Base-by-base conservation (phyloP, 2,329 filamentous ascomycete genomes). In the Phyllosticta citrichinensis region DNA sequence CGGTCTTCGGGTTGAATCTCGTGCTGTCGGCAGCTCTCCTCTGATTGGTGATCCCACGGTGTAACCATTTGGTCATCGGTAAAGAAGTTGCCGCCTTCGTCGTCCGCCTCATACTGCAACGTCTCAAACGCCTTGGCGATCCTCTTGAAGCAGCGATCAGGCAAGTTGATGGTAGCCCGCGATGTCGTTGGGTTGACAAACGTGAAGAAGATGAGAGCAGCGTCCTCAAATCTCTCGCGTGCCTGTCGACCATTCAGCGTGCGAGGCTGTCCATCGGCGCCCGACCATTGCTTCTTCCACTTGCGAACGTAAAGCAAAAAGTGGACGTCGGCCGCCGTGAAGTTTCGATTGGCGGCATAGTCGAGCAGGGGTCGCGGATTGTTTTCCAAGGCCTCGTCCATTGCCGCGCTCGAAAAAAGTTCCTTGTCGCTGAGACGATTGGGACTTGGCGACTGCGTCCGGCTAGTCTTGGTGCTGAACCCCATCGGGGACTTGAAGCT, bases 281-380 rank as follows among this genome's bases (percentile, higher is more conserved):
- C 56, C 14, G 56, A 56, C 67, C 71, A 76, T 50, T 66, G 60
- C 56, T 70, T 66, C 68, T 82, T 84, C 82, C 83, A 87, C 62
- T 80, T 77, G 2, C 78, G 75, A 9, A 87, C 80, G 51, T 77
- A 75, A 9, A 79, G 81, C 5, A 88, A 72, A 69, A 88, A 88
- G 55, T 85, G 81, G 64, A 88, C 85, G 68, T 89, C 89, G 69
- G 89, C 86, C 14, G 85, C 86, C 0, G 85, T 87, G 68, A 88
- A 88, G 65, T 88, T 86, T 40, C 81, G 79, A 0, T 82, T 76
- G 0, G 85, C 85, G 0, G 86, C 85, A 68, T 87, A 89, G 58
- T 83, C 73, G 61, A 86, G 82, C 0, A 89, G 77, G 0, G 83
- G 82, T 4, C 79, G 75, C 0, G 83, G 81, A 68, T 87, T 85